Conservation (phyloP, 192 early-diverging fungal species). For the Mycoemilia scoparia region DNA sequence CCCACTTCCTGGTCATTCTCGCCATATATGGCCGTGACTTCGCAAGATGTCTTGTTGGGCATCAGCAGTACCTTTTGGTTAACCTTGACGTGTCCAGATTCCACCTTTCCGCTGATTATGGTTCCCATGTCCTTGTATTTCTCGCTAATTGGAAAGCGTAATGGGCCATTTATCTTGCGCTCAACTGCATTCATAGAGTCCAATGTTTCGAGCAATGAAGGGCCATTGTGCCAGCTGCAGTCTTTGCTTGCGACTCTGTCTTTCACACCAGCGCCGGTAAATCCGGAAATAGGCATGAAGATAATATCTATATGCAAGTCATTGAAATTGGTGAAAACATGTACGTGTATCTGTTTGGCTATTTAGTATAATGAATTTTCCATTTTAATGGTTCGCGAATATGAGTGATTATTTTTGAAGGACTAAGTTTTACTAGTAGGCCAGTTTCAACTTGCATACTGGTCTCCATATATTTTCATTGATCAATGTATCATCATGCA, state of each 20-base stretch:
- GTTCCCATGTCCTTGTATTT: conserved; percentile 99
- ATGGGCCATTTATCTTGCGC: conserved; percentile 69
- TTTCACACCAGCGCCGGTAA: conserved; percentile 92
- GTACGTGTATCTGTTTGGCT: neutral
- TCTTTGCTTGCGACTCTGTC: conserved; percentile 40
- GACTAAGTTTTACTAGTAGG: no score
- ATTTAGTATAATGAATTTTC: no score
- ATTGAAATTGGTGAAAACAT: neutral
- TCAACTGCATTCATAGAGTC: conserved; percentile 68
- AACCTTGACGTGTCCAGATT: conserved; percentile 79
- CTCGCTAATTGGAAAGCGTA: conserved; percentile 89
- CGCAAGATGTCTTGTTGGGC: conserved; percentile 65
- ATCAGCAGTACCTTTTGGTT: conserved; percentile 75
- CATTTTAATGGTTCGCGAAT: no score
- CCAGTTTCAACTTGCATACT: no score
- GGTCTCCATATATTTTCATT: no score
- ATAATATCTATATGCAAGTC: conserved; percentile 64
- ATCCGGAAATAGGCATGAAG: conserved; percentile 90
- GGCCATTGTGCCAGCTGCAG: conserved; percentile 69
- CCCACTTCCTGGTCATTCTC: conserved; percentile 67
- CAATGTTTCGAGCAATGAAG: conserved; percentile 70
- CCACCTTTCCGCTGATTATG: conserved; percentile 87
- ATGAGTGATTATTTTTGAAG: no score
- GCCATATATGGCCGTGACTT: conserved; percentile 66
- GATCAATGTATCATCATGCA: no score